A percentile compares a stretch with the other conserved stretches of the same genome.
phyloP scores from a whole-genome alignment of 129 eudicot genomes.

The Heracleum sosnowskyi region DNA sequence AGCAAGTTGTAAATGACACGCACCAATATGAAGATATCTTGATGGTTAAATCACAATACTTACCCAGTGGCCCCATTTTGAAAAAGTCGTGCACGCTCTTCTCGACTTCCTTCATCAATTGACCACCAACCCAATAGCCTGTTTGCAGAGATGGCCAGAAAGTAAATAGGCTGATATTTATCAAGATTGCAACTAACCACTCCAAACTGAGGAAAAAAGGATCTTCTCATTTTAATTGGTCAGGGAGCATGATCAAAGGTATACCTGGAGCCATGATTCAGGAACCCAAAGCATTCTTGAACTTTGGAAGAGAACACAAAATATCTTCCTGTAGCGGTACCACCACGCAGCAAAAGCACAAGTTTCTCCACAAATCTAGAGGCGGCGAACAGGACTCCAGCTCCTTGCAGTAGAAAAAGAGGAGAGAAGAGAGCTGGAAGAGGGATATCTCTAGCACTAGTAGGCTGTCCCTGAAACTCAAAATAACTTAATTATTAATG shows the following conservation, averaged over 20 bases:
- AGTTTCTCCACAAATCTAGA: constrained; percentile 77
- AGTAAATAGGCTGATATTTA: background rate
- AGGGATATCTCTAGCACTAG: constrained; percentile 49
- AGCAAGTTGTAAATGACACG: background rate
- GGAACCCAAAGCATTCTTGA: constrained; percentile 64
- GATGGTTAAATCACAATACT: constrained; percentile 4
- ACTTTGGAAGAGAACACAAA: constrained; percentile 54
- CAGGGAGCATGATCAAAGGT: background rate
- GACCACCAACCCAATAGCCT: constrained; percentile 99
- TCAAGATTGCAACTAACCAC: background rate
- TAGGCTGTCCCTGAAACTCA: constrained; percentile 71
- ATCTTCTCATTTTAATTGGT: background rate
- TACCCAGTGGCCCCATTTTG: constrained; percentile 74
- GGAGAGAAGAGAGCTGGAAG: constrained; percentile 77
- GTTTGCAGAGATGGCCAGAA: constrained; percentile 11
- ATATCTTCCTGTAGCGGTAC: constrained; percentile 51
- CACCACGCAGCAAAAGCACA: constrained; percentile 47
- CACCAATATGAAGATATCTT: background rate
- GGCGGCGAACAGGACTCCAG: constrained; percentile 60
- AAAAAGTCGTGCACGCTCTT: constrained; percentile 79
- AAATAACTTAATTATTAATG: constrained; percentile 4
- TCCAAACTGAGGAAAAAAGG: background rate
- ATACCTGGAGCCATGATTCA: constrained; percentile 90
- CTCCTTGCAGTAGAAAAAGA: constrained; percentile 74
- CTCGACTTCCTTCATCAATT: constrained; percentile 89